phyloP scores from a whole-genome alignment of 345 rosid species.

The Bretschneidera sinensis region DNA sequence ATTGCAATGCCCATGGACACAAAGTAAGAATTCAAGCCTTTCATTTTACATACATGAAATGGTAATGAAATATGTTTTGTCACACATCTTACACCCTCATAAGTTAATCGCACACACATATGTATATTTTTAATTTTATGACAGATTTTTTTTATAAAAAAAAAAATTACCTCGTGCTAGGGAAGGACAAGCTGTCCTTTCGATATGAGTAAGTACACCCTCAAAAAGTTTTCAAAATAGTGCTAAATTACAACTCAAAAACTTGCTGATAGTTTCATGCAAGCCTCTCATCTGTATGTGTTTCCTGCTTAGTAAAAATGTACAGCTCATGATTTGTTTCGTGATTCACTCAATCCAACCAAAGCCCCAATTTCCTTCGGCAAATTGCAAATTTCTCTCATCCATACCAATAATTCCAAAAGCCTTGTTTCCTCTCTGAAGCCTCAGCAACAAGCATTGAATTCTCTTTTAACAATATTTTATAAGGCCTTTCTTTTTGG shows the following conservation, averaged over 20 bases:
- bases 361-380: too few relatives aligned
- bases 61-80: too few relatives aligned
- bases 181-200: neutral
- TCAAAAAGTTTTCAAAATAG: neutral
- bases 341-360: neutral
- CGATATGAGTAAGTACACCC: neutral
- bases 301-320: neutral
- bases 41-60: neutral
- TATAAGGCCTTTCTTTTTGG: too few relatives aligned
- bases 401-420: too few relatives aligned
- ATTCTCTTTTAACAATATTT: too few relatives aligned
- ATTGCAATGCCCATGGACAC: constrained; percentile 90
- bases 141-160: too few relatives aligned
- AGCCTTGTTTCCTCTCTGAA: too few relatives aligned
- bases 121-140: too few relatives aligned
- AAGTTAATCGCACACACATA: too few relatives aligned
- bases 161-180: neutral
- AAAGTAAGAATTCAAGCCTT: constrained; percentile 40
- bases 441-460: too few relatives aligned
- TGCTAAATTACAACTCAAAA: neutral
- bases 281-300: neutral
- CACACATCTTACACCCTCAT: too few relatives aligned
- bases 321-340: neutral
- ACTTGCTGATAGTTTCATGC: neutral
- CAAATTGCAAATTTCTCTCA: too few relatives aligned